Evolutionary conservation across 768 basidiomycete species (phyloP), one percentile per base, ranked within the genome.

Genomic region (Tricholoma matsutake): DNA sequence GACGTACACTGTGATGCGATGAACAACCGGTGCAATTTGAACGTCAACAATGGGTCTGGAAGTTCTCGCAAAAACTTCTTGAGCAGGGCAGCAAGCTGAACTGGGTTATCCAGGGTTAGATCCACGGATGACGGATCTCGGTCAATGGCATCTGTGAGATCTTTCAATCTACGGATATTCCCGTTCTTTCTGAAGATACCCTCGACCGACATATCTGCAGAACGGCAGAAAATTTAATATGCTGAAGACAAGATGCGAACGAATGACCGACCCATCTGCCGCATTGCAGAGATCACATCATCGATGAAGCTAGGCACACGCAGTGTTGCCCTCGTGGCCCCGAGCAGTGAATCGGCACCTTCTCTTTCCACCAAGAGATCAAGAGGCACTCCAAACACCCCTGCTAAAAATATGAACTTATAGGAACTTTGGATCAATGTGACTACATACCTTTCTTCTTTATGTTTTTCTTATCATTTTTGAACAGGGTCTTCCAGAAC

Each of bases 181-280:
- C 97, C 97, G 69, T 96, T 97, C 78, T 96, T 95, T 58, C 97
- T 86, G 83, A 99, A 99, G 65, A 99, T 96, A 60, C 97, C 97
- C 76, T 98, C 97, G 41, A 99, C 83, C 8, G 97, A 98, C 93
- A 99, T 95, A 77, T 99, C 97, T 98, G 65, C 34, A 56, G 56
- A 35, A 51, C 16, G 8, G 32, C 32, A n/a, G 20, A 18, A n/a
- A 18, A 10, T n/a, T 53, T 31, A 53, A 14, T n/a, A 53, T n/a
- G 16, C 51, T 53, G 43, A 18, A 11, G 58, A 28, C 18, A 49
- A 22, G 28, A 35, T 32, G 35, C 34, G 35, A 52, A 63, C 20
- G 61, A 57, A 29, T 18, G 13, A 76, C 89, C 64, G 59, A 97
- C 96, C 96, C 97, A 98, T 98, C 73, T 98, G 96, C 70, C 91